Evolutionary conservation across 106 monocot species (phyloP), one percentile per base, ranked within the genome.

Genomic region (Allium cepa): DNA sequence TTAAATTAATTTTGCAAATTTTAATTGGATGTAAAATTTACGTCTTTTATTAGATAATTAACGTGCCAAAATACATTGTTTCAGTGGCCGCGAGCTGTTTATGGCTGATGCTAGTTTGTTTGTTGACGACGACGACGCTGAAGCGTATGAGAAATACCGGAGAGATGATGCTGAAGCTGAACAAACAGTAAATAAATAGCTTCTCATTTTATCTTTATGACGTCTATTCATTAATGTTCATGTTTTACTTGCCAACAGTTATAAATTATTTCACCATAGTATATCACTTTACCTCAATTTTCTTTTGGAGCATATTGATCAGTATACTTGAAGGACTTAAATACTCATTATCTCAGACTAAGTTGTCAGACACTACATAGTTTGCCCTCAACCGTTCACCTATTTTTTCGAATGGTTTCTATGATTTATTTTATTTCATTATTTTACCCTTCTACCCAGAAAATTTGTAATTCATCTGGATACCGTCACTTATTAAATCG

Each of bases 51-150:
- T 65, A 28, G 60, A 49, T 49, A 50, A 69, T 36, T 36, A 36
- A 36, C 36, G 36, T 55, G 53, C 67, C 36, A 66, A 67, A 53
- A 55, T 28, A 47, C 50, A 46, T 62, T 26, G 15, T 70, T 68
- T 22, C 84, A 92, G 99, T 85, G 99, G 93, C 47, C 99, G 99
- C 83, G 99, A 99, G 81, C 76, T 99, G 68, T 99, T 99, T 57
- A 46, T 99, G 77, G 77, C 87, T 59, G 87, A 99, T 74, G 78
- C 93, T 62, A 90, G 93, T 67, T 75, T 93, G 75, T 99, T 99
- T 69, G 80, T 99, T 47, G 99, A 99, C 79, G 97, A 99, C 74
- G 66, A 93, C 79, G 68, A 68, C 17, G 82, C 75, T 7, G 99
- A 99, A 77, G 90, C 90, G 26, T 93, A 87, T 74, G 93, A 93